These are phyloP conservation scores for Saccharomycodes ludwigii DNA, from an alignment of 805 yeast species.

Conservation along the genomic window DNA sequence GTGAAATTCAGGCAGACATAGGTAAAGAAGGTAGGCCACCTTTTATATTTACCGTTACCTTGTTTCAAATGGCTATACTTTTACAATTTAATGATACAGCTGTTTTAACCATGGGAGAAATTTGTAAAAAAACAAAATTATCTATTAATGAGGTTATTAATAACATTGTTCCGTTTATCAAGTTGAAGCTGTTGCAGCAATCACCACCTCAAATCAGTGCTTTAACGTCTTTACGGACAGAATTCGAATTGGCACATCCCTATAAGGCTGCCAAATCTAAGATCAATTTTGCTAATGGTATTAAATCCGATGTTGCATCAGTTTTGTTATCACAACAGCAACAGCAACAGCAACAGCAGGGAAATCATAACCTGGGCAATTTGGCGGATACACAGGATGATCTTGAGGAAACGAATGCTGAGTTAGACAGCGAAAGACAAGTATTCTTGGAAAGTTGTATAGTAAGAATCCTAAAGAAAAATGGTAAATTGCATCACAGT, in stretches of 20 bases:
- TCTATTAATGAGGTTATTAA: conserved; percentile 54
- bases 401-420: conserved; percentile 60
- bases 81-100: conserved; percentile 69
- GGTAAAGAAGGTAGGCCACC: conserved; percentile 75
- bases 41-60: conserved; percentile 66
- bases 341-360: conserved; percentile 13
- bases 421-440: conserved; percentile 77
- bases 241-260: conserved; percentile 60
- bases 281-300: conserved; percentile 61
- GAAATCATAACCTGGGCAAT: conserved; percentile 11
- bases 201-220: conserved; percentile 30
- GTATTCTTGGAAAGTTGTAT: conserved; percentile 83
- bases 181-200: conserved; percentile 62
- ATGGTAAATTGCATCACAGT: conserved; percentile 68
- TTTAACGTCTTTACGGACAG: conserved; percentile 33
- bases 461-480: conserved; percentile 92
- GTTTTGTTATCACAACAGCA: conserved; percentile 9
- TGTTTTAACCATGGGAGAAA: conserved; percentile 36
- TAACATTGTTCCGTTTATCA: conserved; percentile 69
- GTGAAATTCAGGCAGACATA: conserved; percentile 79
- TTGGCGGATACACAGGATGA: conserved; percentile 49
- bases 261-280: conserved; percentile 76
- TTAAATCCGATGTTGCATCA: conserved; percentile 28
- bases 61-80: conserved; percentile 78
- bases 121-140: conserved; percentile 57